Evolutionary conservation across 164 flowering plant genomes (phyloP).

Genomic region (Vitis riparia): DNA sequence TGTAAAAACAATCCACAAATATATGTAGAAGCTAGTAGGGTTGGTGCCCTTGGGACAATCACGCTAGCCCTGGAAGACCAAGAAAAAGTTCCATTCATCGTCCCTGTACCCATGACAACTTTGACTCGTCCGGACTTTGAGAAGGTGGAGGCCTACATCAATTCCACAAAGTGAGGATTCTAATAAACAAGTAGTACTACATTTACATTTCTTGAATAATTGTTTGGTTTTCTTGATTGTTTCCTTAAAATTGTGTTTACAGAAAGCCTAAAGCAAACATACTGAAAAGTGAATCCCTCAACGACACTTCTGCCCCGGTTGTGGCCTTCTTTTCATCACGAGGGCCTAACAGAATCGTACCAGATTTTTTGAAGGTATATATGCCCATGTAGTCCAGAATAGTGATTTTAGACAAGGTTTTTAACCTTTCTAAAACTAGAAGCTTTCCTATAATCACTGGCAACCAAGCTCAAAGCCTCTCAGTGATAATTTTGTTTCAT

Average conservation of each 20-base stretch:
- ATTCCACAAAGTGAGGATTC: constrained; percentile 16
- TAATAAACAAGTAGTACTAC: background rate
- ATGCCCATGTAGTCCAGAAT: background rate
- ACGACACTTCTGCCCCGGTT: constrained; percentile 4
- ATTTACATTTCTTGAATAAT: background rate
- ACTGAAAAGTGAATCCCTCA: constrained; percentile 9
- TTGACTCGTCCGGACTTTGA: background rate
- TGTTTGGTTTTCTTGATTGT: background rate
- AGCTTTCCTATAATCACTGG: too few species aligned
- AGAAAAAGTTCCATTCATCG: background rate
- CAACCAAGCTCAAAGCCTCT: too few species aligned
- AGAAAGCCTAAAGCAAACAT: constrained; percentile 15
- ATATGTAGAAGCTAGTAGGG: background rate
- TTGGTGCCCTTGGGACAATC: constrained; percentile 27
- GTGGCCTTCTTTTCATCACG: constrained; percentile 19
- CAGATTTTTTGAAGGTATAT: constrained; percentile 12
- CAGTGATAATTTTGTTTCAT: background rate
- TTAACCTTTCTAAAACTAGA: too few species aligned
- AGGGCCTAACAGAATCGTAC: constrained; percentile 8
- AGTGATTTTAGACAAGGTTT: too few species aligned
- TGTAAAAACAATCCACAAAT: background rate
- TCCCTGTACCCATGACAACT: constrained; percentile 6
- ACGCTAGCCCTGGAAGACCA: rapidly evolving
- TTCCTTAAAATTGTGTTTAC: background rate
- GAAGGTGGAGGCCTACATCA: constrained; percentile 11